These are phyloP conservation scores for Globisporangium carolinianum DNA, from an alignment of 352 stramenopile genomes.

Conservation along the genomic window DNA sequence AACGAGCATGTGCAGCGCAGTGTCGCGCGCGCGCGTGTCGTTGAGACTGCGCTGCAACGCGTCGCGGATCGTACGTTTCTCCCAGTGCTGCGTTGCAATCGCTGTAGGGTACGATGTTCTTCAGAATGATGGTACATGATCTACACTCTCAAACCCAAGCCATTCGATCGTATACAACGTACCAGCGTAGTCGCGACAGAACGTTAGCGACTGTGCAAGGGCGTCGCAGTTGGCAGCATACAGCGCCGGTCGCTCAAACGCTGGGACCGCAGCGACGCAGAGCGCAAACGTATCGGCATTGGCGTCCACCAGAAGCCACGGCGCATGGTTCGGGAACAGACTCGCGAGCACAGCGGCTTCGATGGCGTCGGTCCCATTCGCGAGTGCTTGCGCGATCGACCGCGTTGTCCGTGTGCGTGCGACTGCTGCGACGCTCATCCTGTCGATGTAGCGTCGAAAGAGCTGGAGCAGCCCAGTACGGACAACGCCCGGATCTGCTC, in stretches of 20 bases:
- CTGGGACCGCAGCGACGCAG: constrained; percentile 21
- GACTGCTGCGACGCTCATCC: constrained; percentile 36
- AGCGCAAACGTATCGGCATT: constrained; percentile 34
- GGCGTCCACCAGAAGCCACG: constrained; percentile 21
- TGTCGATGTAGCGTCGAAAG: constrained; percentile 29
- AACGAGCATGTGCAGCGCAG: constrained; percentile 32
- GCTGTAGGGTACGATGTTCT: constrained; percentile 9
- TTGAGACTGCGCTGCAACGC: constrained; percentile 25
- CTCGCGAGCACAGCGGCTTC: constrained; percentile 32
- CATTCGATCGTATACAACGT: neutral
- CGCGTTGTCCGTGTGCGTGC: constrained; percentile 19
- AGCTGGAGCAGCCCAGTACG: constrained; percentile 21
- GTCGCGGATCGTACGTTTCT: constrained; percentile 32
- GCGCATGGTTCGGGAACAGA: constrained; percentile 30
- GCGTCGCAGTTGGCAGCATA: constrained; percentile 26
- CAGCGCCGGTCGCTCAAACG: constrained; percentile 22
- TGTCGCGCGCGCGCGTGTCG: constrained; percentile 22
- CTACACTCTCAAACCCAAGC: neutral
- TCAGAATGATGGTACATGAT: neutral
- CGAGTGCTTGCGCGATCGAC: constrained; percentile 14
- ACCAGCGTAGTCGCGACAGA: constrained; percentile 44
- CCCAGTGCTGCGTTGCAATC: constrained; percentile 36
- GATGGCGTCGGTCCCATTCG: constrained; percentile 6
- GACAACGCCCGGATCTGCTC: constrained; percentile 1
- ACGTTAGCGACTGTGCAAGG: constrained; percentile 25